Percentiles rank a stretch among this genome's conserved stretches.
Evolutionary conservation across 2,329 filamentous ascomycete species (phyloP).

Genomic region (Colletotrichum abscissum): DNA sequence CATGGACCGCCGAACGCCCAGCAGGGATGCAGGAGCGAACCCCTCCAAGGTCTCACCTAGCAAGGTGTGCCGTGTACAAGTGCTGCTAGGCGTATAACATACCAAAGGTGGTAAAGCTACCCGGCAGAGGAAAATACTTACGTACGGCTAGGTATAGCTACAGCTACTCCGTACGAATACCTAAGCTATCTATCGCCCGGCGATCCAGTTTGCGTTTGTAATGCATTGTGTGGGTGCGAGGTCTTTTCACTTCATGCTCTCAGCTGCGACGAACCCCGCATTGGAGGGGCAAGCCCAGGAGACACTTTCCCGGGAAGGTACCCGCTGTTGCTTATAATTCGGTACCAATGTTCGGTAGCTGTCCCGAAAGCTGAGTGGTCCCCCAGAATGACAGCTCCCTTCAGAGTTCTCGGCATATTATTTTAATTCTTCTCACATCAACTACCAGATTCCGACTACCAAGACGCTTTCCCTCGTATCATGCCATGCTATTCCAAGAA

Average conservation of each 20-base stretch:
- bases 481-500: background rate
- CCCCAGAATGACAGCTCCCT: slow-evolving; percentile 16
- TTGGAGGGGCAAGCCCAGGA: background rate
- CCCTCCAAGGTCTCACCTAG: slow-evolving; percentile 1
- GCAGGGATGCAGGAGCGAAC: background rate
- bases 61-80: background rate
- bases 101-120: slow-evolving; percentile 20
- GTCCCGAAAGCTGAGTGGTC: background rate
- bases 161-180: background rate
- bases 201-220: slow-evolving; percentile 1
- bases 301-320: background rate
- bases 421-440: background rate
- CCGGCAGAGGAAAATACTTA: slow-evolving; percentile 8
- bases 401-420: slow-evolving; percentile 9
- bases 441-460: background rate
- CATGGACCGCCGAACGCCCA: slow-evolving; percentile 7
- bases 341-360: background rate
- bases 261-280: slow-evolving; percentile 31
- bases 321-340: background rate
- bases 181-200: background rate
- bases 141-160: too few species aligned
- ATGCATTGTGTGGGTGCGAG: slow-evolving; percentile 7
- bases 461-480: background rate
- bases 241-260: slow-evolving; percentile 28
- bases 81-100: slow-evolving; percentile 12